Evolutionary conservation across 2,329 filamentous ascomycete species (phyloP).

Genomic region (Tothia fuscella): DNA sequence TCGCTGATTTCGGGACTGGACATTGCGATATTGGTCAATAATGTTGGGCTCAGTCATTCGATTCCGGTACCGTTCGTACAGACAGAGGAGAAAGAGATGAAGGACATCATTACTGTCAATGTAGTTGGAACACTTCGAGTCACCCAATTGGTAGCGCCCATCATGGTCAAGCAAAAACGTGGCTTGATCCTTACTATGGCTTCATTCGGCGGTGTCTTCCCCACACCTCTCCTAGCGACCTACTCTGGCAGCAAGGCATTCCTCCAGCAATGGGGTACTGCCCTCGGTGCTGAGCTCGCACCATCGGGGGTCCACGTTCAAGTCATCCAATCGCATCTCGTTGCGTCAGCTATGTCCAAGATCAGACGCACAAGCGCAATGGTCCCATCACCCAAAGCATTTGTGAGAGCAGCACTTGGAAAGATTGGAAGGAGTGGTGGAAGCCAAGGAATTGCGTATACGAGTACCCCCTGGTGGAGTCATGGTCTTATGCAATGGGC

Average conservation of each 20-base stretch:
- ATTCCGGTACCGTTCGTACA: constrained; percentile 83
- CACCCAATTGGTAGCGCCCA: constrained; percentile 73
- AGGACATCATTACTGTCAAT: constrained; percentile 90
- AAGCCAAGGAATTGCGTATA: constrained; percentile 60
- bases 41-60: constrained; percentile 86
- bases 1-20: constrained; percentile 61
- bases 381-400: constrained; percentile 70
- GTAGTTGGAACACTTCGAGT: constrained; percentile 81
- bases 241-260: constrained; percentile 98
- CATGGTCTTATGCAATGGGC: constrained; percentile 84
- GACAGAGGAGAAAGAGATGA: constrained; percentile 67
- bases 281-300: constrained; percentile 72
- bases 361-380: constrained; percentile 65
- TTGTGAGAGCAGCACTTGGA: constrained; percentile 64
- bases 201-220: constrained; percentile 85
- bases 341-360: constrained; percentile 96
- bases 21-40: constrained; percentile 84
- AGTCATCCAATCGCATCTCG: constrained; percentile 80
- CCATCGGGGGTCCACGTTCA: constrained; percentile 78
- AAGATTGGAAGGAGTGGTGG: constrained; percentile 72
- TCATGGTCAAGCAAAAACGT: constrained; percentile 70
- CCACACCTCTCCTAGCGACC: constrained; percentile 83
- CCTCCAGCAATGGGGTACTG: constrained; percentile 88
- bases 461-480: constrained; percentile 86
- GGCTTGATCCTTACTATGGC: constrained; percentile 96